A percentile compares a stretch with the other conserved stretches of the same genome.
phyloP scores from a whole-genome alignment of 768 basidiomycete genomes.

The Boletales sp. region DNA sequence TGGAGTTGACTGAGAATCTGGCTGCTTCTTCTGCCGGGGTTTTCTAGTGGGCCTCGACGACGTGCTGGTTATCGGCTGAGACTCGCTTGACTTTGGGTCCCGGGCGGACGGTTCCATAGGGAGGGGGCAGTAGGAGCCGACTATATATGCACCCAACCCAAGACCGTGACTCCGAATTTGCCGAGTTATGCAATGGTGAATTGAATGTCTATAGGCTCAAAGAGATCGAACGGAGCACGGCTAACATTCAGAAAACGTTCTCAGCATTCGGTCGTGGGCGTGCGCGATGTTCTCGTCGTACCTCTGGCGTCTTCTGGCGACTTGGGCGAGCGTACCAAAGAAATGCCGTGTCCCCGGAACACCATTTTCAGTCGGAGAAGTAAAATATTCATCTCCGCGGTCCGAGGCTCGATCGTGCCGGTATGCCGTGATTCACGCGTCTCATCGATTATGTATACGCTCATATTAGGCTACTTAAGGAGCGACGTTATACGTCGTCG shows the following conservation, averaged over 20 bases:
- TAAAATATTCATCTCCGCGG: conserved; percentile 20
- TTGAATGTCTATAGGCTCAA: conserved; percentile 5
- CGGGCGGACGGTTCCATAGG: conserved; percentile 51
- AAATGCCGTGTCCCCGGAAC: conserved; percentile 28
- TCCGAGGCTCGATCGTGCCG: neutral
- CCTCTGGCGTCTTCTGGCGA: conserved; percentile 13
- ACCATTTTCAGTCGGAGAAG: conserved; percentile 22
- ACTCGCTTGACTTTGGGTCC: conserved; percentile 39
- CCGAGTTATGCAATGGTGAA: conserved; percentile 22
- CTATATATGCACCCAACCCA: conserved; percentile 15
- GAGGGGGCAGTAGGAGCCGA: conserved; percentile 20
- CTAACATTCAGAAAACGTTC: conserved; percentile 4
- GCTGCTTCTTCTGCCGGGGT: conserved; percentile 51
- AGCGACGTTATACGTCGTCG: conserved; percentile 9
- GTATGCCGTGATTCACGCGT: conserved; percentile 3
- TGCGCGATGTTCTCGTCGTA: conserved; percentile 11
- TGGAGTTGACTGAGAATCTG: conserved; percentile 25
- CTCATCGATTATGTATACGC: neutral
- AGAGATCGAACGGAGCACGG: conserved; percentile 3
- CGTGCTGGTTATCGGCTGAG: conserved; percentile 39
- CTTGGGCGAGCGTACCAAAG: conserved; percentile 15
- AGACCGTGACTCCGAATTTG: conserved; percentile 30
- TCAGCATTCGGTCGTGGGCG: conserved; percentile 12
- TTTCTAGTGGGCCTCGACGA: conserved; percentile 41
- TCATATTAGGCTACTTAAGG: neutral